Conservation (phyloP, 495 filamentous ascomycete species). For the Penicillium lagena region DNA sequence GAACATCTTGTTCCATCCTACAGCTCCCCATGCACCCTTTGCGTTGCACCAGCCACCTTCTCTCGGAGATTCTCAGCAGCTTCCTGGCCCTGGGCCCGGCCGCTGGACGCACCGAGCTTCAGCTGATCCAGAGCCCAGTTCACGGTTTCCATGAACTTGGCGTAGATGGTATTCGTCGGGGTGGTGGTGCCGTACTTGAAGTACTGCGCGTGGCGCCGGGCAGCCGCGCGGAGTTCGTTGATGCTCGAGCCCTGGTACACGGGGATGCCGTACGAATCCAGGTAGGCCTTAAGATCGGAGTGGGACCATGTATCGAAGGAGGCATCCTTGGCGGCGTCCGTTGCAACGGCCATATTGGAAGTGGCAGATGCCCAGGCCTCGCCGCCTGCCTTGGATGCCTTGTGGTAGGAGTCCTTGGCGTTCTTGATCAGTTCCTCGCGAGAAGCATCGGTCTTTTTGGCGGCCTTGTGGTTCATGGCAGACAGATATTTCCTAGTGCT, state of each 20-base stretch:
- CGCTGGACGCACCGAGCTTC: constrained; percentile 55
- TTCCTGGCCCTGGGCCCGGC: constrained; percentile 50
- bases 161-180: constrained; percentile 58
- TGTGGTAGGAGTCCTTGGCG: constrained; percentile 64
- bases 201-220: constrained; percentile 66
- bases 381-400: constrained; percentile 64
- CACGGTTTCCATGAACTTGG: constrained; percentile 51
- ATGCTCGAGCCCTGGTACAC: constrained; percentile 63
- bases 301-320: constrained; percentile 79
- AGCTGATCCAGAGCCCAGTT: constrained; percentile 59
- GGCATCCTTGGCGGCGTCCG: constrained; percentile 59
- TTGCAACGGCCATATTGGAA: constrained; percentile 62
- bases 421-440: constrained; percentile 67
- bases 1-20: constrained; percentile 3
- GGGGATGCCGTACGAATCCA: constrained; percentile 74
- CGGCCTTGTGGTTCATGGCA: constrained; percentile 60
- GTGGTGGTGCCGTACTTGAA: constrained; percentile 71
- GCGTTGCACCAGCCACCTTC: constrained; percentile 22
- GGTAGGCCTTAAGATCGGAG: constrained; percentile 72
- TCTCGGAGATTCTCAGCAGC: constrained; percentile 39
- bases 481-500: constrained; percentile 57
- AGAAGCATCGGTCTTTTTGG: constrained; percentile 56
- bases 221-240: constrained; percentile 59
- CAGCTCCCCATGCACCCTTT: constrained; percentile 28
- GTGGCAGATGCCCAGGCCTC: constrained; percentile 66